Evolutionary conservation across 192 early-diverging fungal species (phyloP), one percentile per base, ranked within the genome.

Genomic region (Spinellus fusiger): DNA sequence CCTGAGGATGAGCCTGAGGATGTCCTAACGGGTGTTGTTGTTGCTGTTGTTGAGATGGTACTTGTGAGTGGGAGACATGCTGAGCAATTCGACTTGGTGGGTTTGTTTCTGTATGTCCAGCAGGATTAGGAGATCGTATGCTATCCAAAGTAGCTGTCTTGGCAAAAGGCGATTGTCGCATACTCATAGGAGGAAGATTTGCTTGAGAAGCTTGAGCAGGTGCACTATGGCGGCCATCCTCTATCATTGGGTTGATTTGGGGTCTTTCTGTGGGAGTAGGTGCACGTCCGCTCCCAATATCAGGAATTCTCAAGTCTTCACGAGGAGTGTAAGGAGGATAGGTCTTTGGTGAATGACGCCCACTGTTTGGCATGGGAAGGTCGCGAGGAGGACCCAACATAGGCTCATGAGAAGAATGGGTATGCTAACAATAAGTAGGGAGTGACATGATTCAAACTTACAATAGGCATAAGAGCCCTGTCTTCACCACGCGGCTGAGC

Each of bases 161-260:
- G 23, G 9, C 48, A 51, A 32, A 34, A 52, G 37, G 56, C 0
- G 58, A 47, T 40, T 52, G 56, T 32, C 55, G 54, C 48, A 55
- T 59, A 1, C 56, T 44, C 59, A 61, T 61, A 10, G 59, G 59
- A 9, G 56, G 64, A n/a, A 66, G 37, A 31, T 53, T 53, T 5
- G 37, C 5, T 33, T 64, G 61, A 29, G 51, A 40, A 28, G 37
- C 26, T 32, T 20, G 49, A 54, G 61, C 22, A 44, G 61, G 58
- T 5, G 46, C 58, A 22, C 40, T 10, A 10, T 44, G 40, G 40
- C 40, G 40, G 18, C 18, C 18, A 44, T 44, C 40, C 9, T 73
- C 62, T 23, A 66, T 50, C 22, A 73, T 73, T 22, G 71, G 71
- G 37, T 73, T 73, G 66, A 73, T 73, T 65, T 73, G 71, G 27